phyloP scores from a whole-genome alignment of 1,284 basidiomycete species.

The Heterobasidion occidentale region DNA sequence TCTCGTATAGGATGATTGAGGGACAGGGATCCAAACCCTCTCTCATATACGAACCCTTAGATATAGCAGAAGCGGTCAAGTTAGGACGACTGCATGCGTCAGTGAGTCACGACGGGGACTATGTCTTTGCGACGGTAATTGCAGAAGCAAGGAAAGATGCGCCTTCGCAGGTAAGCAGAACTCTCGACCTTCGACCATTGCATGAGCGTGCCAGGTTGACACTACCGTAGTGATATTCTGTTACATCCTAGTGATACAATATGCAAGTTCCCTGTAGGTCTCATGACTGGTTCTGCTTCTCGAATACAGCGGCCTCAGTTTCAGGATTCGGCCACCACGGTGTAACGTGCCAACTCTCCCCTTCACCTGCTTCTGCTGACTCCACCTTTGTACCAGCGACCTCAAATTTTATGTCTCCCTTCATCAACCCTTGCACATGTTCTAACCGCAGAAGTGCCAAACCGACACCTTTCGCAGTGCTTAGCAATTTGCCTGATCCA shows the following conservation, averaged over 20 bases:
- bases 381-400: slow-evolving; percentile 21
- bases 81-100: slow-evolving; percentile 50
- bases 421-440: slow-evolving; percentile 25
- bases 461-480: slow-evolving; percentile 47
- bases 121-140: slow-evolving; percentile 69
- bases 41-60: slow-evolving; percentile 34
- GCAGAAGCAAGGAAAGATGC: slow-evolving; percentile 32
- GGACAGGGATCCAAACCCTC: slow-evolving; percentile 36
- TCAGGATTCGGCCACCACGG: slow-evolving; percentile 69
- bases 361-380: slow-evolving; percentile 14
- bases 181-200: no score
- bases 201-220: no score
- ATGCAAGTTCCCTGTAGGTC: background rate
- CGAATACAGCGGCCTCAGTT: slow-evolving; percentile 30
- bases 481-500: slow-evolving; percentile 62
- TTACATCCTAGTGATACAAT: background rate
- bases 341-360: slow-evolving; percentile 32
- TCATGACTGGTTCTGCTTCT: background rate
- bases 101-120: slow-evolving; percentile 82
- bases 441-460: slow-evolving; percentile 70
- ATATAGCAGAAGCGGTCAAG: slow-evolving; percentile 4
- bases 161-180: no score
- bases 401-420: slow-evolving; percentile 32
- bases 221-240: background rate
- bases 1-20: slow-evolving; percentile 43